Evolutionary conservation across 2,329 filamentous ascomycete genomes (phyloP).

Genomic region (Penicillium sp.): DNA sequence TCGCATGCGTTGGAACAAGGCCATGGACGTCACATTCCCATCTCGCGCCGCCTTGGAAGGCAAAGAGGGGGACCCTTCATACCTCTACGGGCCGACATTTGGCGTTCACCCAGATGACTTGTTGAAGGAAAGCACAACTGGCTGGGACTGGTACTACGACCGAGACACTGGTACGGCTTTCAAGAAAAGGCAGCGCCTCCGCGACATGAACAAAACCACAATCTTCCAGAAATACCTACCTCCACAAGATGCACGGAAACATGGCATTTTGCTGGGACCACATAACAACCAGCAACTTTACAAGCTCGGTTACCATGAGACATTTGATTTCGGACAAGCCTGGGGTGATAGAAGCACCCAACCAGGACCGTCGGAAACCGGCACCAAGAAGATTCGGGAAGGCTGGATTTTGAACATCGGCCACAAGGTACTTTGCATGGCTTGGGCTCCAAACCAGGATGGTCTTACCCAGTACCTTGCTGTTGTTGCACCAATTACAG

Average conservation of each 20-base stretch:
- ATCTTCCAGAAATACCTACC: constrained; percentile 44
- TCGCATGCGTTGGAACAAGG: constrained; percentile 49
- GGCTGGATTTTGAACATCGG: constrained; percentile 58
- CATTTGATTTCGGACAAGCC: constrained; percentile 46
- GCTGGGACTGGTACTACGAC: constrained; percentile 54
- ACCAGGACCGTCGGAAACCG: constrained; percentile 6
- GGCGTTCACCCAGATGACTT: constrained; percentile 43
- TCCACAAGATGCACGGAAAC: constrained; percentile 26
- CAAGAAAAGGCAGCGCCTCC: constrained; percentile 40
- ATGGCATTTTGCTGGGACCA: constrained; percentile 52
- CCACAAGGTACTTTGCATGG: constrained; percentile 49
- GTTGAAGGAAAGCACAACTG: constrained; percentile 44
- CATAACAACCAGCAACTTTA: constrained; percentile 44
- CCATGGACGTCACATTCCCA: constrained; percentile 51
- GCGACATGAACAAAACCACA: constrained; percentile 35
- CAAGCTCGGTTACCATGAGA: constrained; percentile 41
- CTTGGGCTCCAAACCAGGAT: constrained; percentile 46
- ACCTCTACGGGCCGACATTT: constrained; percentile 43
- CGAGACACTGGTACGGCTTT: constrained; percentile 43
- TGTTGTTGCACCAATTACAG: constrained; percentile 42
- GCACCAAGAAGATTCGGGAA: constrained; percentile 32
- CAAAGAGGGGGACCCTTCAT: constrained; percentile 30
- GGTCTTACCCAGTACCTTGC: constrained; percentile 56
- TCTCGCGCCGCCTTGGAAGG: constrained; percentile 39
- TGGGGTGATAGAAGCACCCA: constrained; percentile 33